Conservation (phyloP, 441 rosid genomes). For the Populus hybrid region DNA sequence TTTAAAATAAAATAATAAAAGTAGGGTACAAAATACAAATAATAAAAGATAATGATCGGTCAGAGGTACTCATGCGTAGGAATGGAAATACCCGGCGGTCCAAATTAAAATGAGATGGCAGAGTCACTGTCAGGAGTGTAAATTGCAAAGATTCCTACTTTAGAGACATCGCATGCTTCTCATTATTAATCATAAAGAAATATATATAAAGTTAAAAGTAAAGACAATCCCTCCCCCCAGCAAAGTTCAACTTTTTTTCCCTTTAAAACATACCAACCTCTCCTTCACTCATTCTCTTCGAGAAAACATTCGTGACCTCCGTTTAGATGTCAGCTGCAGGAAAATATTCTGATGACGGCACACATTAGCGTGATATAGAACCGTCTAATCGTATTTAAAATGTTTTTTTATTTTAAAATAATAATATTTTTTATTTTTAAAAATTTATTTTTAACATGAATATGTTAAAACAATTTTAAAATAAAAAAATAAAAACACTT, state of each 20-base stretch:
- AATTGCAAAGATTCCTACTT: no score
- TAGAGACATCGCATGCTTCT: background rate
- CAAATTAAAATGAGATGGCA: conserved; percentile 17
- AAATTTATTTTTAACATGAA: no score
- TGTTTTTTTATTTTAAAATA: no score
- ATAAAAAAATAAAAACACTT: no score
- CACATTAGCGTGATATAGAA: background rate
- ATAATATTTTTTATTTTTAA: no score
- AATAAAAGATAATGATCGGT: background rate
- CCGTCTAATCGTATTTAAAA: no score
- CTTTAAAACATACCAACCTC: conserved; percentile 18
- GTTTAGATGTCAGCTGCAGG: conserved; percentile 8
- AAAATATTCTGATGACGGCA: background rate
- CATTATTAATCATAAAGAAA: conserved; percentile 4
- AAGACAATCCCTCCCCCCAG: background rate
- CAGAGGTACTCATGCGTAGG: background rate
- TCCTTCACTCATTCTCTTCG: conserved; percentile 20
- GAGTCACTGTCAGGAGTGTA: no score
- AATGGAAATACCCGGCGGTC: conserved; percentile 1
- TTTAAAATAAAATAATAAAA: no score
- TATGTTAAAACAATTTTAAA: no score
- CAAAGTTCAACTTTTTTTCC: background rate
- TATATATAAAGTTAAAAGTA: conserved; percentile 8
- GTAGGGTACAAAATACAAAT: background rate
- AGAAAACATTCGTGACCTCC: conserved; percentile 14